Evolutionary conservation across 495 filamentous ascomycete genomes (phyloP), one percentile per base, ranked within the genome.

Genomic region (Penicillium nucicola): DNA sequence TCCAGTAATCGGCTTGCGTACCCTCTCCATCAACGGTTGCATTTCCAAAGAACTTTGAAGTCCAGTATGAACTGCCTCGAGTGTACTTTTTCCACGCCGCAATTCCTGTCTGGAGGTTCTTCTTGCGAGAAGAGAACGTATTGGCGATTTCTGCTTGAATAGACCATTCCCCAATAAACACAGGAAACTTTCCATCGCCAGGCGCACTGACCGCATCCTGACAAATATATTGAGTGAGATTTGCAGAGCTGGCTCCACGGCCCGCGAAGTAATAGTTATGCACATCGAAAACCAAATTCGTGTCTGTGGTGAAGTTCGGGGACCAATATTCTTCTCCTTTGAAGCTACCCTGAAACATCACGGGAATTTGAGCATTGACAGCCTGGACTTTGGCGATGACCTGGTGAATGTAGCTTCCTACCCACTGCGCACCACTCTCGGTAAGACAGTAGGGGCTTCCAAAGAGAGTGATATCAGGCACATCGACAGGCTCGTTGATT

Each of bases 291-390:
- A 67, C 64, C n/a, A 67, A 44, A 35, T 70, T 67, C 17, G 42
- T 45, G 6, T 42, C 42, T 1, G 46, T 31, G 4, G 50, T 34
- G 13, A 64, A 63, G 32, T 56, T 48, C 1, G 42, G 40, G 2
- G 46, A 55, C 65, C 67, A 66, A 50, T 62, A 64, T 5, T 31
- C 17, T 33, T 53, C 56, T 17, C 46, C 30, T 41, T 64, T 63
- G 50, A 65, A 69, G 37, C 59, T 65, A 1, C 55, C 64, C 58
- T 62, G 62, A 50, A 61, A 62, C 56, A 65, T 67, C 12, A 67
- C 50, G 0, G 66, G 66, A 19, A 67, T 61, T 1, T 32, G 44
- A 1, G 50, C 43, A 33, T 64, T 55, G 14, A 55, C 55, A 0
- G 39, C 31, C 28, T 48, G 49, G 1, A 67, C 62, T 0, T 41